Percentiles rank a stretch among this genome's conserved stretches.
These are phyloP conservation scores for Hortiboletus campestris DNA, from an alignment of 768 basidiomycete genomes.

Conservation along the genomic window DNA sequence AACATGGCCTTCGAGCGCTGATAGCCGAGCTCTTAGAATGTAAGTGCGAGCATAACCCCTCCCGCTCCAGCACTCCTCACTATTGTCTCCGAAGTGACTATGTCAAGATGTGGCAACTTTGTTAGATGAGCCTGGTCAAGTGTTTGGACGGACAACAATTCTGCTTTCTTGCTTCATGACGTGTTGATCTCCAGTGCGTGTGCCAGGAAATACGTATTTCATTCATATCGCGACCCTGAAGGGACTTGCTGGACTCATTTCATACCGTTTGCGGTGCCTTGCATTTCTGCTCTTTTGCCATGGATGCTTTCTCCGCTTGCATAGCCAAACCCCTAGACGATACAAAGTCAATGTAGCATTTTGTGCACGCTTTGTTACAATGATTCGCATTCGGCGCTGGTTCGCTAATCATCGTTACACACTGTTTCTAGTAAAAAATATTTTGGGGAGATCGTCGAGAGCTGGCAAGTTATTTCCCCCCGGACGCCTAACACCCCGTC, in stretches of 20 bases:
- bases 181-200: neutral
- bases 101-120: conserved; percentile 35
- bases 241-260: neutral
- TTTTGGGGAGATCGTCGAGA: neutral
- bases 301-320: neutral
- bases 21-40: conserved; percentile 70
- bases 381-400: neutral
- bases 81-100: conserved; percentile 21
- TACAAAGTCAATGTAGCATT: neutral
- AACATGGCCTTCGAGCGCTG: conserved; percentile 67
- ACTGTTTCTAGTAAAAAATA: neutral
- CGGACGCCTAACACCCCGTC: neutral
- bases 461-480: neutral
- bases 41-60: conserved; percentile 23
- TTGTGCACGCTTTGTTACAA: neutral
- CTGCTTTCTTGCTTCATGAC: neutral
- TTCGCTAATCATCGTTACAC: neutral
- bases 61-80: neutral
- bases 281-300: neutral
- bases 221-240: neutral
- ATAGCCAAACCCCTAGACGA: neutral
- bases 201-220: neutral
- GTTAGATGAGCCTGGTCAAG: conserved; percentile 3
- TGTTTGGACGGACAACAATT: neutral
- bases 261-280: neutral